Evolutionary conservation across 2,329 filamentous ascomycete species (phyloP).

Genomic region (Talaromyces marneffei): DNA sequence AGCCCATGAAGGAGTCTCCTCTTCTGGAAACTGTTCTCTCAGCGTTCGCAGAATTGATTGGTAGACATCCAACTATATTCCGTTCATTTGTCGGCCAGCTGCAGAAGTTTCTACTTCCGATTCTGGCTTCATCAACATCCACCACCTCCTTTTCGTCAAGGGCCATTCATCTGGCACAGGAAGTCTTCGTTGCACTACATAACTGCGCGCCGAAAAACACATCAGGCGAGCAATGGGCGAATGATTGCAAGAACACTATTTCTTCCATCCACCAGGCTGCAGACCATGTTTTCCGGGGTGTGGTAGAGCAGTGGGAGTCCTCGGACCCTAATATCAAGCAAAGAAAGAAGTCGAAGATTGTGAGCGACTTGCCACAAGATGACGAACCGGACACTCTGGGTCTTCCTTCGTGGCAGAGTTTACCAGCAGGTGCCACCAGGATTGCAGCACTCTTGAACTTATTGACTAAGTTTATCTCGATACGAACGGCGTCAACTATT

Average conservation of each 20-base stretch:
- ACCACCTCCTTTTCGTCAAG: constrained; percentile 44
- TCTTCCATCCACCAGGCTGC: constrained; percentile 63
- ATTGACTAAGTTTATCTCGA: constrained; percentile 58
- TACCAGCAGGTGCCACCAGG: constrained; percentile 67
- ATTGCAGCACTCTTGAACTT: constrained; percentile 61
- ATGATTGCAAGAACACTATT: constrained; percentile 57
- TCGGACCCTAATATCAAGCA: constrained; percentile 41
- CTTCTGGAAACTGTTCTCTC: constrained; percentile 65
- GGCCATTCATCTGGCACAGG: constrained; percentile 55
- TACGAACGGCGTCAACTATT: constrained; percentile 60
- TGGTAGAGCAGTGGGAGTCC: constrained; percentile 78
- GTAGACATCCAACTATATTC: constrained; percentile 77
- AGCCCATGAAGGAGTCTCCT: constrained; percentile 30
- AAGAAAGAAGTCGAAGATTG: constrained; percentile 31
- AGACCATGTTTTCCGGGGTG: constrained; percentile 69
- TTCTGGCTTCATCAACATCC: constrained; percentile 60
- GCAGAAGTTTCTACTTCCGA: constrained; percentile 52
- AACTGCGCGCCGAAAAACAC: constrained; percentile 76
- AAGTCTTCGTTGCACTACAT: constrained; percentile 65
- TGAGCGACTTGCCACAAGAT: constrained; percentile 33
- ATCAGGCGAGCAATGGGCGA: constrained; percentile 71
- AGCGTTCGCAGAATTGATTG: constrained; percentile 65
- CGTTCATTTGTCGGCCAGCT: constrained; percentile 69
- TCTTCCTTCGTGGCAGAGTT: constrained; percentile 66
- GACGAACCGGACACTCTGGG: constrained; percentile 39